phyloP scores from a whole-genome alignment of 352 stramenopile genomes.

The Pythium phragmitis region DNA sequence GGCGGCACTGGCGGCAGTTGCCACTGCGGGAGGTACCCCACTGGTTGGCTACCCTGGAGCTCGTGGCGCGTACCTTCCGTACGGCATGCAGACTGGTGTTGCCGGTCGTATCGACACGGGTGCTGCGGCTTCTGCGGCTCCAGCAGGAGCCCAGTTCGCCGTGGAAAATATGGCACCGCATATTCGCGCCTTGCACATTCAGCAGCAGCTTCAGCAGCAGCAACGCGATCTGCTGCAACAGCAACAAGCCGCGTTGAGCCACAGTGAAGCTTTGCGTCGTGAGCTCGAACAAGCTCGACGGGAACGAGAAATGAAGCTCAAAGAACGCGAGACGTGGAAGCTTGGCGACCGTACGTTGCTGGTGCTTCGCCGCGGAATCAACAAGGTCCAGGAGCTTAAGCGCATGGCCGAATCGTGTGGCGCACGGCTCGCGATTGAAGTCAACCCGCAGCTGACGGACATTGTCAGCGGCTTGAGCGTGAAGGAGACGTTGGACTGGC shows the following conservation, averaged over 20 bases:
- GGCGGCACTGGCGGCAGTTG: not conserved
- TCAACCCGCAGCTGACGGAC: constrained; percentile 75
- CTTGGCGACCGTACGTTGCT: constrained; percentile 62
- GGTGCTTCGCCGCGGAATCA: constrained; percentile 68
- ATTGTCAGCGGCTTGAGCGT: constrained; percentile 70
- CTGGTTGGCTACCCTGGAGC: constrained; percentile 3
- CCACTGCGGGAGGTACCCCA: not conserved
- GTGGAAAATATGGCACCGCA: constrained; percentile 26
- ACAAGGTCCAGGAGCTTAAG: constrained; percentile 71
- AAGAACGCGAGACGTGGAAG: constrained; percentile 47
- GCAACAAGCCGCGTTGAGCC: not conserved
- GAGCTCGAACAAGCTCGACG: constrained; percentile 22
- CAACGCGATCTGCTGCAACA: not conserved
- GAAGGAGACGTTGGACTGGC: constrained; percentile 63
- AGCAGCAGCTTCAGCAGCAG: constrained; percentile 24
- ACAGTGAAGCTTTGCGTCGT: constrained; percentile 1
- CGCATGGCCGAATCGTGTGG: constrained; percentile 52
- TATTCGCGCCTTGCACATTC: constrained; percentile 22
- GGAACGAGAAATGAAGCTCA: constrained; percentile 28
- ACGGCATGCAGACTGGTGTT: not conserved
- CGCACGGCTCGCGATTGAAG: constrained; percentile 70
- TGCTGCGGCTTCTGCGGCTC: not conserved
- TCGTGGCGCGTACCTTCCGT: constrained; percentile 17
- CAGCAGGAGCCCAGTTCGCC: not conserved
- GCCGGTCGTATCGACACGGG: not conserved